These are phyloP conservation scores for Zoysia pacifica DNA, from an alignment of 176 grass and related monocot species.

Conservation along the genomic window DNA sequence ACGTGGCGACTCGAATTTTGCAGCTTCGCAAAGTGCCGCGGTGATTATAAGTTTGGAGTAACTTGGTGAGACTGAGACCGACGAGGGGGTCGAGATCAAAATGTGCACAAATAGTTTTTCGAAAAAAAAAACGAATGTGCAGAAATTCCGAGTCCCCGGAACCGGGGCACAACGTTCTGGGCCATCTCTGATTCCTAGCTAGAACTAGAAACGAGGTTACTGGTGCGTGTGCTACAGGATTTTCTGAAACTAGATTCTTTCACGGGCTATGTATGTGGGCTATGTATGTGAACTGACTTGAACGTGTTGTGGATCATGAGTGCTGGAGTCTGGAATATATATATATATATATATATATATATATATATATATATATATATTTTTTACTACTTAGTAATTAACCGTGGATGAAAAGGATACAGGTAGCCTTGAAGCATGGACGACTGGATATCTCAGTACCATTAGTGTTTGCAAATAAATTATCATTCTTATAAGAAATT, in stretches of 20 bases:
- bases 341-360: too few species aligned
- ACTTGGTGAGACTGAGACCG: neutral
- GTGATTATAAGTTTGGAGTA: neutral
- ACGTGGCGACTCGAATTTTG: neutral
- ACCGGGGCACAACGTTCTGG: neutral
- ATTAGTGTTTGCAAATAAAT: neutral
- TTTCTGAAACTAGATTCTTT: neutral
- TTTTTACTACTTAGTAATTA: neutral
- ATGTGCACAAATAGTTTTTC: neutral
- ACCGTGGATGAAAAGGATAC: neutral
- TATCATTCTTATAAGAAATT: neutral
- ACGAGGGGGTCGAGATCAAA: neutral
- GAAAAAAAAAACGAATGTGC: too few species aligned
- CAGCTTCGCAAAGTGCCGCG: neutral
- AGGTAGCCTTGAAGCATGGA: neutral
- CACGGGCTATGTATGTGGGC: too few species aligned
- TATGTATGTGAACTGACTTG: neutral
- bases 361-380: too few species aligned
- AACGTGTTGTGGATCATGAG: neutral
- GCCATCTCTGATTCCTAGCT: neutral
- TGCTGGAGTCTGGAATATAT: neutral
- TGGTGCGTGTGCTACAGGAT: neutral
- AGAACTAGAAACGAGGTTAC: neutral
- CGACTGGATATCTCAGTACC: neutral
- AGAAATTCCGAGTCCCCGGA: neutral